A percentile compares a stretch with the other conserved stretches of the same genome.
Evolutionary conservation across 768 basidiomycete genomes (phyloP).

Genomic region (Favolaschia claudopus): DNA sequence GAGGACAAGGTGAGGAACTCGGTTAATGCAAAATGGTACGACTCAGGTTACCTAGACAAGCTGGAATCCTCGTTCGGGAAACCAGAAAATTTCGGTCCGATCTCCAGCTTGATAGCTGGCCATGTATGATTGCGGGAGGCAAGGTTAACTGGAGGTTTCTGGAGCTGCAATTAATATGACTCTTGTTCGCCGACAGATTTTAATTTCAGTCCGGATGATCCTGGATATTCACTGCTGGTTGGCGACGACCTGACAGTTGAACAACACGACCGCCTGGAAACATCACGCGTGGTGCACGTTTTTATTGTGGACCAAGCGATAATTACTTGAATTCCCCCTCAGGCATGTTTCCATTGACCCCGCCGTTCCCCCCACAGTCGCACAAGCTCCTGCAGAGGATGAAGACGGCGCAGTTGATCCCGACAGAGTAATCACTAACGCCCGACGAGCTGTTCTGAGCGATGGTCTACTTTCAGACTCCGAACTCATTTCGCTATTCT

Average conservation of each 20-base stretch:
- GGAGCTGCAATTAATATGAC: not conserved
- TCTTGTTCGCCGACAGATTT: constrained; percentile 71
- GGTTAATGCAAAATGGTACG: not conserved
- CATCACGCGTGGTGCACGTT: constrained; percentile 75
- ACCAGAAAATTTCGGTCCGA: constrained; percentile 61
- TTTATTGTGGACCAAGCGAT: not conserved
- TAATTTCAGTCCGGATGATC: constrained; percentile 85
- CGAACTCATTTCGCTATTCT: constrained; percentile 63
- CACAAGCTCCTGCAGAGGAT: constrained; percentile 48
- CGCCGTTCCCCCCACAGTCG: constrained; percentile 42
- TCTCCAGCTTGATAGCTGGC: constrained; percentile 62
- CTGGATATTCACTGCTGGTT: constrained; percentile 81
- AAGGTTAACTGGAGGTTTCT: constrained; percentile 21
- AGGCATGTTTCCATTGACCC: constrained; percentile 64
- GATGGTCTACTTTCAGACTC: constrained; percentile 75
- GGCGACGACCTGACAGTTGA: constrained; percentile 61
- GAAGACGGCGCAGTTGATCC: constrained; percentile 67
- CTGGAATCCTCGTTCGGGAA: constrained; percentile 75
- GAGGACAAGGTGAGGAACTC: constrained; percentile 63
- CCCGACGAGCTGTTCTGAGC: constrained; percentile 59
- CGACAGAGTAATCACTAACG: constrained; percentile 76
- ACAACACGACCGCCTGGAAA: constrained; percentile 60
- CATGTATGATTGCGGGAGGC: constrained; percentile 88
- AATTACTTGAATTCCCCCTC: not conserved
- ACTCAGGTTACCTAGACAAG: constrained; percentile 62